A percentile compares a stretch with the other conserved stretches of the same genome.
These are phyloP conservation scores for Coelastrella sp. DNA, from an alignment of 139 green algal species.

Conservation along the genomic window DNA sequence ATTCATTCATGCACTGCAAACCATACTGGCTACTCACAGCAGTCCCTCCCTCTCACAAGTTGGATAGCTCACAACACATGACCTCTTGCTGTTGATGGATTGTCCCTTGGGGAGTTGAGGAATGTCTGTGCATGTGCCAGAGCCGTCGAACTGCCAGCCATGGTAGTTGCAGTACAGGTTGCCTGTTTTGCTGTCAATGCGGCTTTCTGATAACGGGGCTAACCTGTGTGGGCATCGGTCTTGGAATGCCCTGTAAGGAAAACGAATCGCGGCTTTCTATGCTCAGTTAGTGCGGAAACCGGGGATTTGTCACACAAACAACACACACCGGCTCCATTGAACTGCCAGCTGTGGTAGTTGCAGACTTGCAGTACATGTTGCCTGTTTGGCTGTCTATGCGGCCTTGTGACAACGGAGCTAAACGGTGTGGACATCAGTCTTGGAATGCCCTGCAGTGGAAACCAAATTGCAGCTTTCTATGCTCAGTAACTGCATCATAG, in stretches of 20 bases:
- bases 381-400: too few relatives aligned
- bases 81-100: background rate
- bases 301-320: too few relatives aligned
- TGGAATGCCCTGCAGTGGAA: too few relatives aligned
- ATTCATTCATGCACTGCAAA: too few relatives aligned
- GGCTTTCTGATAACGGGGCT: constrained; percentile 72
- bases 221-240: constrained; percentile 71
- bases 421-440: too few relatives aligned
- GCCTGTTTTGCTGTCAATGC: constrained; percentile 60
- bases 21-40: background rate
- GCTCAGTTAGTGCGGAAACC: too few relatives aligned
- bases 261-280: background rate
- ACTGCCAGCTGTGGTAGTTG: too few relatives aligned
- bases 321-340: too few relatives aligned
- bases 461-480: too few relatives aligned
- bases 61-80: constrained; percentile 1
- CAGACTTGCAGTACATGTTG: too few relatives aligned
- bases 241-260: constrained; percentile 29
- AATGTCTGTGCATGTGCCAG: constrained; percentile 61
- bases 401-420: too few relatives aligned
- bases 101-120: constrained; percentile 55
- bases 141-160: background rate
- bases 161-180: constrained; percentile 63
- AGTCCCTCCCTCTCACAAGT: background rate
- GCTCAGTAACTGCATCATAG: too few relatives aligned